Evolutionary conservation across 306 rosid genomes (phyloP), one percentile per base, ranked within the genome.

Genomic region (Vigna angularis): DNA sequence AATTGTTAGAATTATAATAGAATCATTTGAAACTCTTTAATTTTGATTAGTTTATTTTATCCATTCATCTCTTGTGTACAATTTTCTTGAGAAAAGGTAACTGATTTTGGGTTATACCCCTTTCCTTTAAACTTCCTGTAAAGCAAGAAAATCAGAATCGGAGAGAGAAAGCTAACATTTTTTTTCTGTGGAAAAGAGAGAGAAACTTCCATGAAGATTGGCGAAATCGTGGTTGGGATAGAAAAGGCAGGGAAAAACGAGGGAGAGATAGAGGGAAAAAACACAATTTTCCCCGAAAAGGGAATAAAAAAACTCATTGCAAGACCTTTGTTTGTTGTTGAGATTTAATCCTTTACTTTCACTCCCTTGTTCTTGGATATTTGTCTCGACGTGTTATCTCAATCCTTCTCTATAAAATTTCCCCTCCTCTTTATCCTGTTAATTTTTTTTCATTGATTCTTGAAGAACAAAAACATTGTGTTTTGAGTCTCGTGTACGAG

Each of bases 261-360:
- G 55, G 34, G 55, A 47, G 16, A 56, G 71, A 20, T 20, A 32
- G 34, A 30, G 5, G 49, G 30, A 3, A 71, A 53, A 16, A 53
- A 63, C 7, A 56, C 45, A 5, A 12, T 75, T 81, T 76, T 28
- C 73, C 73, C 40, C 50, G 52, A 58, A 77, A 82, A 77, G 69
- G 56, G n/a, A 32, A 79, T 34, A 24, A 18, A 17, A 16, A 57
- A 68, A 61, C 69, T 70, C 81, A 65, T 69, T 36, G 61, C 61
- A 45, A 20, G 12, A 44, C 42, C 76, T 53, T 68, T 76, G 50
- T 55, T 76, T 56, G 52, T 12, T 67, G 74, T 81, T 81, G 72
- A 73, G 79, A 85, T 82, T 82, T 66, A 72, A 26, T 72, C 66
- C 52, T 53, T 45, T 32, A 26, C 38, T 38, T 63, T 66, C 75